Evolutionary conservation across 176 grass and related monocot genomes (phyloP), one percentile per base, ranked within the genome.

Genomic region (Aegilops umbellulata): DNA sequence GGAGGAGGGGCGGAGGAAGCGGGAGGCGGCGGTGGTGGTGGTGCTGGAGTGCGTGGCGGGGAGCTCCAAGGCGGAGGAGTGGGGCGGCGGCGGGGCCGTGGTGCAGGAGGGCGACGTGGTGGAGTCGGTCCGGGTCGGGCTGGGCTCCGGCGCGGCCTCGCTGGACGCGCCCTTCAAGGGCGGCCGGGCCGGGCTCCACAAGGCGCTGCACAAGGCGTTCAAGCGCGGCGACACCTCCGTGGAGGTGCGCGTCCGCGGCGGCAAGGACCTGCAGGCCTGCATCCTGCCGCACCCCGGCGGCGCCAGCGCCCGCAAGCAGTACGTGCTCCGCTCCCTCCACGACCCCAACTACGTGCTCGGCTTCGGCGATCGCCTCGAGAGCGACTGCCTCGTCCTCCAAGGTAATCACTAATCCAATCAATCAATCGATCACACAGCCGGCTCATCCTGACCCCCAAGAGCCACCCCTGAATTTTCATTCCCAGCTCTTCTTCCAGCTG

Each of bases 41-140:
- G 94, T 87, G 84, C 86, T 96, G 77, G 92, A 95, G 97, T 98
- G 97, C 92, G 94, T 98, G 75, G 86, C 88, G 35, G 94, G 97
- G 79, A 94, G 94, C 90, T 98, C 97, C 39, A 98, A 92, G 86
- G 97, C 97, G 88, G 97, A 98, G 92, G 97, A 98, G 88, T 96
- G 97, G 97, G 90, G 97, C 12, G 91, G 89, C 66, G 93, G 91
- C 9, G 91, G 44, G 10, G 73, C 76, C 26, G 90, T 98, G 58
- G 87, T 95, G 86, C 94, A 94, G 90, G 94, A 93, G 11, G 96
- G 96, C 73, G 94, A 95, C 86, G 93, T 95, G 47, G 96, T 98
- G 68, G 93, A 98, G 94, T 65, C 88, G 66, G 93, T 98, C 86
- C 88, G 86, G 69, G 90, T 95, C 67, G 88, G 80, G 24, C 53